These are phyloP conservation scores for Lasiodiplodia hormozganensis DNA, from an alignment of 2,329 filamentous ascomycete genomes.

Conservation along the genomic window DNA sequence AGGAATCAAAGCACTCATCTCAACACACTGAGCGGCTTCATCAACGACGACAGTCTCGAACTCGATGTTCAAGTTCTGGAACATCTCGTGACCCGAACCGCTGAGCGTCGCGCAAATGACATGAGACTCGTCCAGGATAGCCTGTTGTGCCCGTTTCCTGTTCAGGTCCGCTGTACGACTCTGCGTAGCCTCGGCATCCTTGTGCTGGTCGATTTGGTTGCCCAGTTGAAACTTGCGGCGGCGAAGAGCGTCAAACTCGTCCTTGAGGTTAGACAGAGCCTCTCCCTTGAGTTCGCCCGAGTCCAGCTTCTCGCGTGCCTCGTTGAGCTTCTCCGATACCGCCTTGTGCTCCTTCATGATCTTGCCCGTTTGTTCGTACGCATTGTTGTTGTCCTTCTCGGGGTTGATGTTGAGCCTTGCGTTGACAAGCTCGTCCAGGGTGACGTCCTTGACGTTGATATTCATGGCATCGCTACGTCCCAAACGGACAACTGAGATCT, in stretches of 20 bases:
- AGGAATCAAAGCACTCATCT: constrained; percentile 93
- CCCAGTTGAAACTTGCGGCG: constrained; percentile 78
- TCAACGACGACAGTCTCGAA: constrained; percentile 99
- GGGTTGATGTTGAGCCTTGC: constrained; percentile 63
- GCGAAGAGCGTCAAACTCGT: constrained; percentile 80
- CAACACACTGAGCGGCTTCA: constrained; percentile 97
- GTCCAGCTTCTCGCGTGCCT: constrained; percentile 73
- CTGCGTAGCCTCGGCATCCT: constrained; percentile 82
- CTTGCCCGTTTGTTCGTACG: constrained; percentile 62
- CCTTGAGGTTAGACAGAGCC: constrained; percentile 71
- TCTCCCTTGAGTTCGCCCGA: constrained; percentile 65
- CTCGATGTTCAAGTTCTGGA: constrained; percentile 90
- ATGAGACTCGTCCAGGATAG: constrained; percentile 88
- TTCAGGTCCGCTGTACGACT: constrained; percentile 86
- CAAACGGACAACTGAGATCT: constrained; percentile 86
- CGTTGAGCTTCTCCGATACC: constrained; percentile 69
- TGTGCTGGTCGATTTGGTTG: constrained; percentile 82
- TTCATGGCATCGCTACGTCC: constrained; percentile 95
- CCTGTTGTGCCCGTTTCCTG: constrained; percentile 83
- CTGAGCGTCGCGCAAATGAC: constrained; percentile 95
- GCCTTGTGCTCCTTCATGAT: constrained; percentile 74
- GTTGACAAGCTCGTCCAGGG: constrained; percentile 89
- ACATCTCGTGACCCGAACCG: constrained; percentile 96
- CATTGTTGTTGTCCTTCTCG: constrained; percentile 50
- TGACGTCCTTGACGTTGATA: constrained; percentile 84